Evolutionary conservation across 805 yeast genomes (phyloP).

Genomic region (Pichia scutulata): DNA sequence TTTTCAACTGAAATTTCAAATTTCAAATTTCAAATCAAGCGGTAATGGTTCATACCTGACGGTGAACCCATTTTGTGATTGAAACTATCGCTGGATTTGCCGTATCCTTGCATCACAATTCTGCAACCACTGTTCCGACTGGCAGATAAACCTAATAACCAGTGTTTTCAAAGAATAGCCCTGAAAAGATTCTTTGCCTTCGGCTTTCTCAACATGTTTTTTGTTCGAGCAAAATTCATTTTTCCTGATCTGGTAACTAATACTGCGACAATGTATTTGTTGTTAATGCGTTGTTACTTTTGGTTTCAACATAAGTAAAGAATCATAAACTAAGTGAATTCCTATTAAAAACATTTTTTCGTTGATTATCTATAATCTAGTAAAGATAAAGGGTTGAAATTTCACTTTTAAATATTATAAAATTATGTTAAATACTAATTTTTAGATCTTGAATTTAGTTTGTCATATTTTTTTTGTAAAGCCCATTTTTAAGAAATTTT

Average conservation of each 20-base stretch:
- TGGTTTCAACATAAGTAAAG: no score
- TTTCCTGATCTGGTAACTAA: neutral
- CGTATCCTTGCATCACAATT: neutral
- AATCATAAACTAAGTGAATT: no score
- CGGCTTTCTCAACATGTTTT: neutral
- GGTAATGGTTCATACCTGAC: conserved; percentile 6
- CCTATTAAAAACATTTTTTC: no score
- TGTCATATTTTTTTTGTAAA: no score
- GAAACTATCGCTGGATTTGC: neutral
- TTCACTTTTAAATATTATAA: no score
- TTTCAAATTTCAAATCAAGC: neutral
- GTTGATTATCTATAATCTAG: no score
- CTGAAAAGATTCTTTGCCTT: neutral
- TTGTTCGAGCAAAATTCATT: neutral
- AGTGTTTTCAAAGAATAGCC: neutral
- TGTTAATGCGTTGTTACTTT: no score
- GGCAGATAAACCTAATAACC: neutral
- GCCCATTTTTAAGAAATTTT: no score
- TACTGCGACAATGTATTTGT: neutral
- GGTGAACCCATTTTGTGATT: neutral
- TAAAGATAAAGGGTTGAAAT: no score
- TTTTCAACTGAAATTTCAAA: no score
- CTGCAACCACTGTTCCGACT: neutral
- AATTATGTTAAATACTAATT: no score
- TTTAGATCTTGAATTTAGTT: no score